These are phyloP conservation scores for Cenchrus fungigraminus DNA, from an alignment of 176 grass and related monocot species.

Conservation along the genomic window DNA sequence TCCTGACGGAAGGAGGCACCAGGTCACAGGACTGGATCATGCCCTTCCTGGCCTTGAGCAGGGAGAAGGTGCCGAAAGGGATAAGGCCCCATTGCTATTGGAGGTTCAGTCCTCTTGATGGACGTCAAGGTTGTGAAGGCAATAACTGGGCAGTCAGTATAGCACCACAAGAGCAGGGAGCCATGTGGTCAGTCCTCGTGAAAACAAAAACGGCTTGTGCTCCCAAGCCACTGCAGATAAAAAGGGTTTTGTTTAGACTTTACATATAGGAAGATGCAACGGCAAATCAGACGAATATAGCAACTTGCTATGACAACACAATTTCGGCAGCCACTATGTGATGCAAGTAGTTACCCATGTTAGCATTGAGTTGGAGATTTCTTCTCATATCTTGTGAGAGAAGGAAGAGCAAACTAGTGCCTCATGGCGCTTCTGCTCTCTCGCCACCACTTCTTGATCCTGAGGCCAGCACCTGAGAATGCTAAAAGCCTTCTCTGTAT, in stretches of 20 bases:
- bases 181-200: constrained; percentile 85
- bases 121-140: constrained; percentile 84
- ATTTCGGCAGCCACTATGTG: not conserved
- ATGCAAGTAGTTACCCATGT: constrained; percentile 69
- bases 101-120: constrained; percentile 77
- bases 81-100: constrained; percentile 75
- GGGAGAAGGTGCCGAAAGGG: constrained; percentile 88
- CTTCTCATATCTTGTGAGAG: constrained; percentile 84
- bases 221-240: constrained; percentile 72
- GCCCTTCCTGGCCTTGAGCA: constrained; percentile 86
- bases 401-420: constrained; percentile 78
- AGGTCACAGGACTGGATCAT: constrained; percentile 92
- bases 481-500: constrained; percentile 83
- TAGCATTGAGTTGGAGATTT: constrained; percentile 97
- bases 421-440: constrained; percentile 80
- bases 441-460: constrained; percentile 94
- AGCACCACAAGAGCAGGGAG: constrained; percentile 80
- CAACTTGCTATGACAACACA: not conserved
- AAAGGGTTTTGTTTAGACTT: constrained; percentile 12
- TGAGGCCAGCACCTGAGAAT: constrained; percentile 84
- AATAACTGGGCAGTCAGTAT: constrained; percentile 86
- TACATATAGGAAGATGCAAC: not conserved
- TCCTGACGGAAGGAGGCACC: constrained; percentile 30
- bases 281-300: not conserved
- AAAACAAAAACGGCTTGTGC: constrained; percentile 93